A percentile compares a stretch with the other conserved stretches of the same genome.
Conservation (phyloP, 352 stramenopile genomes). For the Globisporangium viniferum region DNA sequence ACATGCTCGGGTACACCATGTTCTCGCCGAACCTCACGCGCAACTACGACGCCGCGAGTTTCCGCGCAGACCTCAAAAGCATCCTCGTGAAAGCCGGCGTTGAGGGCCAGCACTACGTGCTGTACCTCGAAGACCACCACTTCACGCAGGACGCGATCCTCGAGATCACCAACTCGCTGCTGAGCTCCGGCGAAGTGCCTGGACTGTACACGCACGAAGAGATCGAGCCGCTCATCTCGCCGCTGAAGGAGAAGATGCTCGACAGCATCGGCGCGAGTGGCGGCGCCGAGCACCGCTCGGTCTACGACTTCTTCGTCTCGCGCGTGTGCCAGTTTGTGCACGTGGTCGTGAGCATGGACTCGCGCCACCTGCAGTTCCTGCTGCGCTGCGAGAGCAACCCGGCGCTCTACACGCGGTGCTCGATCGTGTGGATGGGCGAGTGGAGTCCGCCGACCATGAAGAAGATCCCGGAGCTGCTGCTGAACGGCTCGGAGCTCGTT, state of each 20-base stretch:
- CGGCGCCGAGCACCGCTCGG: slow-evolving; percentile 60
- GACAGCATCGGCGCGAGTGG: slow-evolving; percentile 57
- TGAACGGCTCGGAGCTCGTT: slow-evolving; percentile 55
- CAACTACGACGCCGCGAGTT: slow-evolving; percentile 67
- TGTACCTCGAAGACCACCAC: slow-evolving; percentile 94
- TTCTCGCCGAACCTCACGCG: slow-evolving; percentile 80
- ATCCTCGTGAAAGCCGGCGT: slow-evolving; percentile 83
- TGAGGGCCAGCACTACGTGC: slow-evolving; percentile 79
- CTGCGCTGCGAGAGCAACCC: slow-evolving; percentile 92
- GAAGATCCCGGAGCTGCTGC: slow-evolving; percentile 67
- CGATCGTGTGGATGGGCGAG: slow-evolving; percentile 93
- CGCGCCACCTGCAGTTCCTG: slow-evolving; percentile 68
- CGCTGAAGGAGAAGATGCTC: slow-evolving; percentile 89
- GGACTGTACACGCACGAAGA: slow-evolving; percentile 93
- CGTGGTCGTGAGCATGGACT: slow-evolving; percentile 79
- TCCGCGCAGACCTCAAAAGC: slow-evolving; percentile 88
- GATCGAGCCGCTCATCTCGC: slow-evolving; percentile 88
- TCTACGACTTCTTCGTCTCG: slow-evolving; percentile 94
- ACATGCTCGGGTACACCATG: slow-evolving; percentile 89
- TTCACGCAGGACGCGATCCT: slow-evolving; percentile 88
- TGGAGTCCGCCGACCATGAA: slow-evolving; percentile 81
- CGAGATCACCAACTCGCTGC: slow-evolving; percentile 90
- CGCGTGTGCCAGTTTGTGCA: slow-evolving; percentile 89
- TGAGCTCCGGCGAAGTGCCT: slow-evolving; percentile 91
- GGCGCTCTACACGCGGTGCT: slow-evolving; percentile 90